These are phyloP conservation scores for Prototheca cutis DNA, from an alignment of 163 green algal species.

Conservation along the genomic window DNA sequence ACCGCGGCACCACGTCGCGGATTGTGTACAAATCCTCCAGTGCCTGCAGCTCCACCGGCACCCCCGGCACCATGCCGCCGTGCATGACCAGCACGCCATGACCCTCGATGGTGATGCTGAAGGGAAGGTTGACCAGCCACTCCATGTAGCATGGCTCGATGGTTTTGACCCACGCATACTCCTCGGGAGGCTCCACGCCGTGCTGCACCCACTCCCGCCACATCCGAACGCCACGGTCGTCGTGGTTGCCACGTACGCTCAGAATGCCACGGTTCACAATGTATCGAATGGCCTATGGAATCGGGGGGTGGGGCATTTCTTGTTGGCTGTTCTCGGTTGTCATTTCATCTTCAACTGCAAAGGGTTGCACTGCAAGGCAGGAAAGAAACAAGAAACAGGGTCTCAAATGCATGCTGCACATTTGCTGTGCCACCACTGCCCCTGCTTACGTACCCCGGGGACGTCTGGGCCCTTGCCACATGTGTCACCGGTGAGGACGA, in stretches of 20 bases:
- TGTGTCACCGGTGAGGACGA: conserved; percentile 59
- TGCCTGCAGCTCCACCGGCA: conserved; percentile 20
- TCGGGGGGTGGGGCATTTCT: no score
- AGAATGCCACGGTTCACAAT: no score
- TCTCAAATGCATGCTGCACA: no score
- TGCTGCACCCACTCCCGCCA: not conserved
- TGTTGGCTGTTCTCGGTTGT: no score
- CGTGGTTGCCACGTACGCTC: conserved; percentile 62
- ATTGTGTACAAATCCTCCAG: conserved; percentile 18
- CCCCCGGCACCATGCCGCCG: conserved; percentile 31
- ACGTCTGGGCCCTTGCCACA: conserved; percentile 50
- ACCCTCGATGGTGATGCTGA: conserved; percentile 8
- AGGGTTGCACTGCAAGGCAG: no score
- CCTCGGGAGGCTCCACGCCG: not conserved
- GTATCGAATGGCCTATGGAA: no score
- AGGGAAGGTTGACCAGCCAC: not conserved
- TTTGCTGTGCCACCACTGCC: no score
- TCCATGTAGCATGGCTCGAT: not conserved
- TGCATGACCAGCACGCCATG: conserved; percentile 23
- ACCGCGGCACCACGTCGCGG: conserved; percentile 11
- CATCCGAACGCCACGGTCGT: conserved; percentile 39
- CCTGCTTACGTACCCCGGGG: conserved; percentile 27
- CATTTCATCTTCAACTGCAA: no score
- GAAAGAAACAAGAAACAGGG: no score
- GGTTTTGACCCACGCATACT: conserved; percentile 4